These are phyloP conservation scores for Lantana camara DNA, from an alignment of 257 asterid genomes.

Conservation along the genomic window DNA sequence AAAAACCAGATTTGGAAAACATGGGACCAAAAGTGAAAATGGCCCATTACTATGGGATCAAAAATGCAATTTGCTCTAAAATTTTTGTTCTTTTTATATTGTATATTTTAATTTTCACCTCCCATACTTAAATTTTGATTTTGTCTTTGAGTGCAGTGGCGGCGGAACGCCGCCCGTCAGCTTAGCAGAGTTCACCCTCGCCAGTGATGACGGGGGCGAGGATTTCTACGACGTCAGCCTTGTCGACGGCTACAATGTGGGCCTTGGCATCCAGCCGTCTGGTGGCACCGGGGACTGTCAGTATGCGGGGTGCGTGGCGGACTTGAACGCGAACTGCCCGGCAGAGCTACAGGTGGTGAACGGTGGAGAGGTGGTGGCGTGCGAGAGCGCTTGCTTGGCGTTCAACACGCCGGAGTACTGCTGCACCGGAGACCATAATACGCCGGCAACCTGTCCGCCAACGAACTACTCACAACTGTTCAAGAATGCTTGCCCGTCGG, in stretches of 20 bases:
- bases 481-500: constrained; percentile 82
- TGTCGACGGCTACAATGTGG: constrained; percentile 76
- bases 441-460: constrained; percentile 72
- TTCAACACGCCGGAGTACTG: constrained; percentile 69
- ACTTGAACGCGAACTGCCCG: constrained; percentile 52
- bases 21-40: too few species aligned
- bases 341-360: constrained; percentile 40
- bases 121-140: too few species aligned
- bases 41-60: too few species aligned
- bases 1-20: too few species aligned
- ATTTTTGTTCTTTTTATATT: too few species aligned
- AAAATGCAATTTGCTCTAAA: too few species aligned
- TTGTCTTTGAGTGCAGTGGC: constrained; percentile 57
- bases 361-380: constrained; percentile 52
- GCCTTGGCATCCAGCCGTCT: constrained; percentile 45
- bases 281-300: constrained; percentile 53
- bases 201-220: constrained; percentile 25
- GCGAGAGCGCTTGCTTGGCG: constrained; percentile 80
- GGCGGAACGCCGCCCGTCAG: constrained; percentile 79
- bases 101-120: too few species aligned
- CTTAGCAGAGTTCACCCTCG: constrained; percentile 78
- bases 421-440: constrained; percentile 74
- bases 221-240: constrained; percentile 94
- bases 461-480: constrained; percentile 63
- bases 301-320: constrained; percentile 45